Conservation (phyloP, 192 early-diverging fungal genomes). For the Mortierella claussenii region DNA sequence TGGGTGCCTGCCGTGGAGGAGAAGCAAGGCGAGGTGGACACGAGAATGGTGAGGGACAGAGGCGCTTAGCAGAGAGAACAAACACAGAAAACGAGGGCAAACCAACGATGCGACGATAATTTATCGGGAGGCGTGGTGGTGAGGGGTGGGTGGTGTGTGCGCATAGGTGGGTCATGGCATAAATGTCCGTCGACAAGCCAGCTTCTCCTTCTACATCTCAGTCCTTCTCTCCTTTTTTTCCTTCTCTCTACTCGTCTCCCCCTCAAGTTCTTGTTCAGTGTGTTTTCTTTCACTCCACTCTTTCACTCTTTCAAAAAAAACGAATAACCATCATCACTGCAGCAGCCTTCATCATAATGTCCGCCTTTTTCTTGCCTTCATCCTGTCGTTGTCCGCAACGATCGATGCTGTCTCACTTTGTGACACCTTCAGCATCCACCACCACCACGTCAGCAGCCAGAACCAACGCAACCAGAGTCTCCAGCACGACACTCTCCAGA, state of each 20-base stretch:
- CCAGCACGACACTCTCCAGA: no score
- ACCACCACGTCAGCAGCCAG: constrained; percentile 5
- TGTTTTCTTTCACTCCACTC: not conserved
- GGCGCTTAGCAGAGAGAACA: no score
- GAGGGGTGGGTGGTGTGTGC: no score
- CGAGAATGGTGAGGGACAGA: no score
- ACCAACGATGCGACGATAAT: constrained; percentile 13
- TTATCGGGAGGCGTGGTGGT: constrained; percentile 11
- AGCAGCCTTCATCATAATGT: constrained; percentile 27
- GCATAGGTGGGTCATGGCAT: no score
- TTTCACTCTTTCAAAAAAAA: constrained; percentile 5
- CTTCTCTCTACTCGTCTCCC: constrained; percentile 2
- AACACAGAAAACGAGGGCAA: no score
- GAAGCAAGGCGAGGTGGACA: no score
- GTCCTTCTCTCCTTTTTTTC: not conserved
- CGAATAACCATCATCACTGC: no score
- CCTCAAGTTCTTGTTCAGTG: not conserved
- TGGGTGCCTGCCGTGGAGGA: no score
- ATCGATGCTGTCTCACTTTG: constrained; percentile 47
- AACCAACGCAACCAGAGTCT: constrained; percentile 13
- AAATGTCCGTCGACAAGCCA: no score
- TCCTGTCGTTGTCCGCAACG: constrained; percentile 38
- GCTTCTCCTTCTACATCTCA: not conserved
- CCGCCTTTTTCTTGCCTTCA: constrained; percentile 21
- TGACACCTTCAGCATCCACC: constrained; percentile 12